A percentile compares a stretch with the other conserved stretches of the same genome.
phyloP scores from a whole-genome alignment of 106 monocot genomes.

The Narthecium ossifragum region DNA sequence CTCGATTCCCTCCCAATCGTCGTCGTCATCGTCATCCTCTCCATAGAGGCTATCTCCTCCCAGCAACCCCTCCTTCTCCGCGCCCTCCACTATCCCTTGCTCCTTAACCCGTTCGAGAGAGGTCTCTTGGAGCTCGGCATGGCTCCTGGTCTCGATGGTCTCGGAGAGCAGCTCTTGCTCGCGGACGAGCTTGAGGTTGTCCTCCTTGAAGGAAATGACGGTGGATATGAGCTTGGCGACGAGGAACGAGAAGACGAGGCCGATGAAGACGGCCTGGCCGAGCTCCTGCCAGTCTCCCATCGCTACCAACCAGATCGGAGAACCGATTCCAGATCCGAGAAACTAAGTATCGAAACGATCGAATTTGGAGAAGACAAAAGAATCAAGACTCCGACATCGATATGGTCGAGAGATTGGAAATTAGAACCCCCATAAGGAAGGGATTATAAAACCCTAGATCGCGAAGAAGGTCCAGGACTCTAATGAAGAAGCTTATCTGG shows the following conservation, averaged over 20 bases:
- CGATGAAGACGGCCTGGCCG: constrained; percentile 64
- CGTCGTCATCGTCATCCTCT: constrained; percentile 31
- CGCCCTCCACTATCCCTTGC: neutral
- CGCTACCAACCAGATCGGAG: constrained; percentile 3
- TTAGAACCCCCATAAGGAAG: too few relatives aligned
- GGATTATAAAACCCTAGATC: too few relatives aligned
- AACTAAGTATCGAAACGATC: too few relatives aligned
- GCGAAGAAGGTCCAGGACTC: too few relatives aligned
- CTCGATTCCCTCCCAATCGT: constrained; percentile 97
- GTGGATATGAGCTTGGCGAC: constrained; percentile 96
- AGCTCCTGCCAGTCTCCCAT: constrained; percentile 98
- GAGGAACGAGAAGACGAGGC: constrained; percentile 80
- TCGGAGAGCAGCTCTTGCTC: neutral
- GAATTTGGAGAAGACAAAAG: too few relatives aligned
- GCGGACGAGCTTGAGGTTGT: constrained; percentile 62
- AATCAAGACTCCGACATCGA: too few relatives aligned
- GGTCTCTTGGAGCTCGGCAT: too few relatives aligned
- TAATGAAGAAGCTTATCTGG: too few relatives aligned
- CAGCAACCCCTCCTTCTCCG: neutral
- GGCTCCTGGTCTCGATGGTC: neutral
- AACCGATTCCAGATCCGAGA: too few relatives aligned
- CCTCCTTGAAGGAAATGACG: constrained; percentile 74
- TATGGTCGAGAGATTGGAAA: too few relatives aligned
- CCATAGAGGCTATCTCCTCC: too few relatives aligned
- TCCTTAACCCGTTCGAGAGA: neutral